phyloP scores from a whole-genome alignment of 192 early-diverging fungal species.

The Coemansia sp. region DNA sequence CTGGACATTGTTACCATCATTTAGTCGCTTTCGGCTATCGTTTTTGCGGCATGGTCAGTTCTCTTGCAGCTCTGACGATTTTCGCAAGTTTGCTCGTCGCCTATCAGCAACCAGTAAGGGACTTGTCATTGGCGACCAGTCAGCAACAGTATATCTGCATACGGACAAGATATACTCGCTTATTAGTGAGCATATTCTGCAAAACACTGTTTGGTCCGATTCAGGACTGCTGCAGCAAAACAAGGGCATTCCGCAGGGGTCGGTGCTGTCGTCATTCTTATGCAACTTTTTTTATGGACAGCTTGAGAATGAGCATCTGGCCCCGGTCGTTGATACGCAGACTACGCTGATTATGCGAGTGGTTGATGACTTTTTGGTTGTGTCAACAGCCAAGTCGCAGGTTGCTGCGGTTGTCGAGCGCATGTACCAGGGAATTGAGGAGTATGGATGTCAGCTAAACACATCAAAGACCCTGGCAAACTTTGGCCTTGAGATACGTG shows the following conservation, averaged over 20 bases:
- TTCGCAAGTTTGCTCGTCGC: conserved; percentile 43
- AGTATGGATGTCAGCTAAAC: conserved; percentile 78
- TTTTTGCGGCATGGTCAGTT: conserved; percentile 29
- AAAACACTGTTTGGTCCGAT: conserved; percentile 68
- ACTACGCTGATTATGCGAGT: conserved; percentile 67
- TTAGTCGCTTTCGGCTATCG: conserved; percentile 21
- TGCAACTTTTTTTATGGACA: conserved; percentile 86
- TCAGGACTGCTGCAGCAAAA: conserved; percentile 65
- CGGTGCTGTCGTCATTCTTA: conserved; percentile 77
- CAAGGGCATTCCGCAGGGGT: conserved; percentile 89
- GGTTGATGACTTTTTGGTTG: conserved; percentile 82
- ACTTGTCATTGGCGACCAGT: conserved; percentile 72
- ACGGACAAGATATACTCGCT: conserved; percentile 49
- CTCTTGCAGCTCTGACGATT: conserved; percentile 50
- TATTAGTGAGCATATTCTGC: conserved; percentile 63
- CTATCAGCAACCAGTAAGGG: conserved; percentile 57
- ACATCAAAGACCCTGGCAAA: conserved; percentile 75
- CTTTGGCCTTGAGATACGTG: conserved; percentile 59
- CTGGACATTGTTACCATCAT: conserved; percentile 50
- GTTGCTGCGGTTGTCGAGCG: conserved; percentile 58
- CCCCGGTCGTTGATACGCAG: conserved; percentile 37
- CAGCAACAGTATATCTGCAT: conserved; percentile 58
- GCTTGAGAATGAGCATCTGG: conserved; percentile 63
- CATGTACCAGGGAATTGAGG: conserved; percentile 62
- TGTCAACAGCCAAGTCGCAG: conserved; percentile 59